These are phyloP conservation scores for Triticum aestivum DNA, from an alignment of 176 grass and related monocot species.

Conservation along the genomic window DNA sequence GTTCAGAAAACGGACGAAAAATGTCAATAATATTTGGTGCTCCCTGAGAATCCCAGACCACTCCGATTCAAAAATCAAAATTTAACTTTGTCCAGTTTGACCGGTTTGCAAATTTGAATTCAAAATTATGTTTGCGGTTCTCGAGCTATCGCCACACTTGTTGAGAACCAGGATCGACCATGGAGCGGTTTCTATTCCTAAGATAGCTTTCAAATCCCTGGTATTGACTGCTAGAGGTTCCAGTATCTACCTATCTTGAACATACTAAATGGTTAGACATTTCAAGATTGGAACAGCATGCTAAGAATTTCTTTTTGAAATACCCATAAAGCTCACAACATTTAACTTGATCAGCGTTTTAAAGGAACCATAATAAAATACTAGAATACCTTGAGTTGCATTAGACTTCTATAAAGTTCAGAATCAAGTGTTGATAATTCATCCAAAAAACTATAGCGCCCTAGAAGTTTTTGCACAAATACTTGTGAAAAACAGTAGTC, in stretches of 20 bases:
- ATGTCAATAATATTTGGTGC: neutral
- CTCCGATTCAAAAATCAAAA: neutral
- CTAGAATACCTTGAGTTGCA: constrained; percentile 80
- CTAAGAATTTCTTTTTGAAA: neutral
- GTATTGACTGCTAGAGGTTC: neutral
- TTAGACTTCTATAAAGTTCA: constrained; percentile 91
- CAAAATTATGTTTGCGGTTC: neutral
- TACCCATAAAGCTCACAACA: neutral
- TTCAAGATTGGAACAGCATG: neutral
- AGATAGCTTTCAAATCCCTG: neutral
- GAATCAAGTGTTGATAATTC: constrained; percentile 92
- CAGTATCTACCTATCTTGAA: neutral
- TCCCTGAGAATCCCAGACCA: neutral
- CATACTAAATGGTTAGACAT: neutral
- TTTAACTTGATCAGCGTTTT: neutral
- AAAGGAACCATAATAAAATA: neutral
- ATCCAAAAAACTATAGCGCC: constrained; percentile 92
- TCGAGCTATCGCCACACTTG: neutral
- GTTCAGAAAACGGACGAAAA: neutral
- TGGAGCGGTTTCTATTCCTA: neutral
- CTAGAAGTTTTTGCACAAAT: constrained; percentile 95
- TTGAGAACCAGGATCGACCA: neutral
- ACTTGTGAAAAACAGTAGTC: constrained; percentile 96
- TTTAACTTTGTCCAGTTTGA: neutral
- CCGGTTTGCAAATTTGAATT: neutral